A percentile compares a stretch with the other conserved stretches of the same genome.
phyloP scores from a whole-genome alignment of 2,329 filamentous ascomycete species.

The Fusarium sp. region DNA sequence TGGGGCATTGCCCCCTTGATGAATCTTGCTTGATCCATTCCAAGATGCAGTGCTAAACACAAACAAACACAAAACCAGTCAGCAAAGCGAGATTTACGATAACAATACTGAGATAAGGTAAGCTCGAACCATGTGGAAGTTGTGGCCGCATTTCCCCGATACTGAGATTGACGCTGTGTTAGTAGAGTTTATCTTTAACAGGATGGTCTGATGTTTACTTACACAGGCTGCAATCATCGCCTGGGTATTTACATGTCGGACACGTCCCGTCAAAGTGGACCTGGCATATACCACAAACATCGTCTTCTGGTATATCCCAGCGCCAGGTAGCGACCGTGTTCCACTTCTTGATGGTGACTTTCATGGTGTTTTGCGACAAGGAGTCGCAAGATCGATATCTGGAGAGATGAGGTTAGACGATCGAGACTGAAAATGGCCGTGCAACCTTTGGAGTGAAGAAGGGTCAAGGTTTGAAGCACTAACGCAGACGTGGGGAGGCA shows the following conservation, averaged over 20 bases:
- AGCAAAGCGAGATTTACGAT: constrained; percentile 27
- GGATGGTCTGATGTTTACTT: constrained; percentile 52
- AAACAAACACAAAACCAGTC: constrained; percentile 12
- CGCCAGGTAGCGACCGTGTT: constrained; percentile 95
- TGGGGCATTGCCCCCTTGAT: constrained; percentile 93
- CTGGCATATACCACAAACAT: constrained; percentile 98
- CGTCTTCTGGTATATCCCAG: constrained; percentile 97
- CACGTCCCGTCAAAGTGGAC: constrained; percentile 98
- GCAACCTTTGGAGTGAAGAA: constrained; percentile 20
- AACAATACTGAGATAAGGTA: background rate
- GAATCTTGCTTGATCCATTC: constrained; percentile 97
- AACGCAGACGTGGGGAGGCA: constrained; percentile 8
- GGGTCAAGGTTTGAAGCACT: constrained; percentile 29
- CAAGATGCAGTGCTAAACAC: constrained; percentile 85
- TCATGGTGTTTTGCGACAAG: constrained; percentile 69
- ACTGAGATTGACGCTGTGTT: constrained; percentile 58
- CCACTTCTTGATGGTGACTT: constrained; percentile 94
- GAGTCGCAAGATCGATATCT: constrained; percentile 20
- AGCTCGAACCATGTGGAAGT: constrained; percentile 88
- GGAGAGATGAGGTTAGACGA: background rate
- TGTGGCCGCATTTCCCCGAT: constrained; percentile 95
- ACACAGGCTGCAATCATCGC: constrained; percentile 94
- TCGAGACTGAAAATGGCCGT: constrained; percentile 29
- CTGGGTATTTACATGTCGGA: constrained; percentile 97
- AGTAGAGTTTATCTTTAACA: constrained; percentile 18